Percentiles rank a stretch among this genome's conserved stretches.
Conservation (phyloP, 2,329 filamentous ascomycete genomes). For the Didymellaceae sp. region DNA sequence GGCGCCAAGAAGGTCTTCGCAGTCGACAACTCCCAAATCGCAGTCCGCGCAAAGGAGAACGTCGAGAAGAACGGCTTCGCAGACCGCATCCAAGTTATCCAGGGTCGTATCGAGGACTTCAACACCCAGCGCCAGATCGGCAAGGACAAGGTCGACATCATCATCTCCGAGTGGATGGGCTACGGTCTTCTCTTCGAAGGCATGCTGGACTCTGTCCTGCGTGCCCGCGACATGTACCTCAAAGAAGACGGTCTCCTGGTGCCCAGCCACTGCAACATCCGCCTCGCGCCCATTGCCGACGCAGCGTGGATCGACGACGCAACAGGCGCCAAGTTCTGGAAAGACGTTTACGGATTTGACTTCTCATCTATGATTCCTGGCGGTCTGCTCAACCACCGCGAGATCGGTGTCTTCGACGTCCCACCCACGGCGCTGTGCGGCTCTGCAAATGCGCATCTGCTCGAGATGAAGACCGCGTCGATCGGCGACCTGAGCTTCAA, state of each 20-base stretch:
- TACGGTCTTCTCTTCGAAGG: slow-evolving; percentile 93
- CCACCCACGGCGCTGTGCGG: slow-evolving; percentile 51
- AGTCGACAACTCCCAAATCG: slow-evolving; percentile 91
- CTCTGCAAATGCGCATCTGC: slow-evolving; percentile 70
- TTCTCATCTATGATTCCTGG: slow-evolving; percentile 89
- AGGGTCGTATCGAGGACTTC: slow-evolving; percentile 89
- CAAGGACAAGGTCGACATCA: slow-evolving; percentile 78
- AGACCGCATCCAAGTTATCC: slow-evolving; percentile 76
- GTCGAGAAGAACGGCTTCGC: slow-evolving; percentile 80
- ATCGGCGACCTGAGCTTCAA: slow-evolving; percentile 78
- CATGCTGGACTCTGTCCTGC: slow-evolving; percentile 93
- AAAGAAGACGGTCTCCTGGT: slow-evolving; percentile 81
- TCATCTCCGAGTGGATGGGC: slow-evolving; percentile 98
- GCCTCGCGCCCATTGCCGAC: slow-evolving; percentile 81
- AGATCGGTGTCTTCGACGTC: slow-evolving; percentile 44
- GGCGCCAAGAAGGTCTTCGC: slow-evolving; percentile 87
- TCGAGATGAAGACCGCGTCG: slow-evolving; percentile 77
- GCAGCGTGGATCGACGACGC: slow-evolving; percentile 78
- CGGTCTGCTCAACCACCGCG: slow-evolving; percentile 73
- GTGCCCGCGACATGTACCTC: slow-evolving; percentile 85
- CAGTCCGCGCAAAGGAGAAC: slow-evolving; percentile 84
- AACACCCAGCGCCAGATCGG: slow-evolving; percentile 62
- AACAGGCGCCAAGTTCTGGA: slow-evolving; percentile 76
- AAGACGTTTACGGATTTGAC: slow-evolving; percentile 91
- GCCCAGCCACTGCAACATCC: slow-evolving; percentile 83